These are phyloP conservation scores for Helminthosporium solani DNA, from an alignment of 2,329 filamentous ascomycete genomes.

Conservation along the genomic window DNA sequence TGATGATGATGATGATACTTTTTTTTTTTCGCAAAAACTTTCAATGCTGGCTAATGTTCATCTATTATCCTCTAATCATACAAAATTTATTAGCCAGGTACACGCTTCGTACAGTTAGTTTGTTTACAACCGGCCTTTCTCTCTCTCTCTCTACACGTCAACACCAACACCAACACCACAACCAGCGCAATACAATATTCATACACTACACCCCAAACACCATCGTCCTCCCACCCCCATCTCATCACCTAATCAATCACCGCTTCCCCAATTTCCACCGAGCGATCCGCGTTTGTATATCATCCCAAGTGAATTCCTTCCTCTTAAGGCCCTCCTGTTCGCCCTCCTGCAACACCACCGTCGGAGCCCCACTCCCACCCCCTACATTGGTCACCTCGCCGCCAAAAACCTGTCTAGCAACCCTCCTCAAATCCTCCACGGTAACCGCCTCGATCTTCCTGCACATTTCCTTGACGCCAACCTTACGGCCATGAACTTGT, in stretches of 20 bases:
- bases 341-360: slow-evolving; percentile 91
- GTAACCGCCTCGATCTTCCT: slow-evolving; percentile 78
- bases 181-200: no score
- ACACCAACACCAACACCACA: no score
- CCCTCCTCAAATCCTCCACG: slow-evolving; percentile 75
- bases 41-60: no score
- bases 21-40: no score
- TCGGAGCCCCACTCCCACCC: slow-evolving; percentile 80
- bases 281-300: slow-evolving; percentile 84
- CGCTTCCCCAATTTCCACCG: slow-evolving; percentile 76
- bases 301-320: slow-evolving; percentile 75
- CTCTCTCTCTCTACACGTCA: no score
- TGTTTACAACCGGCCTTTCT: no score
- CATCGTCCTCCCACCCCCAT: background rate
- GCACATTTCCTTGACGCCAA: slow-evolving; percentile 93
- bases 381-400: slow-evolving; percentile 76
- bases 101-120: no score
- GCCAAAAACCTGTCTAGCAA: slow-evolving; percentile 75
- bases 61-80: no score
- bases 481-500: slow-evolving; percentile 91
- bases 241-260: slow-evolving; percentile 28
- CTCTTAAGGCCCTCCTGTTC: slow-evolving; percentile 69
- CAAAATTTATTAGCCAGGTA: no score
- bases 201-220: background rate
- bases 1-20: no score